Evolutionary conservation across 2,329 filamentous ascomycete genomes (phyloP), one percentile per base, ranked within the genome.

Genomic region (Neonectria magnoliae): DNA sequence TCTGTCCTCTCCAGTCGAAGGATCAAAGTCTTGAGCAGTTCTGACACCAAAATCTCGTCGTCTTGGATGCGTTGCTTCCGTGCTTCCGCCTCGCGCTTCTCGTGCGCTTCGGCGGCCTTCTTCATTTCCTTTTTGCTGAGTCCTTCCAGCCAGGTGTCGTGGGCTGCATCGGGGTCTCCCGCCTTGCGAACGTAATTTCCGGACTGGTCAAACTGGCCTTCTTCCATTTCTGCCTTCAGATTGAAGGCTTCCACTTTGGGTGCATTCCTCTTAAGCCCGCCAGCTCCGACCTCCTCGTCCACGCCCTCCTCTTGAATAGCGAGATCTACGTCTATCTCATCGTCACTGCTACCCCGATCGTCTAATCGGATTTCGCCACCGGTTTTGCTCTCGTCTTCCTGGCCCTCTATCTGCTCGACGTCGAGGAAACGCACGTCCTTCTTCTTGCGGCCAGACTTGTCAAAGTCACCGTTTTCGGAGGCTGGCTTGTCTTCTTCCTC

Each of bases 181-280:
- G 94, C 94, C 78, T 97, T 97, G 61, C 96, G 89, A 48, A 99
- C 89, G 77, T 90, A 99, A 78, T 98, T 99, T 10, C 95, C 95
- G 1, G 90, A 83, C 71, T 96, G 92, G 76, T 99, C 96, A 74
- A 98, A 99, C 11, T 90, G 87, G 1, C 96, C 96, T 71, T 98
- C 95, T 75, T 98, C 94, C 77, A 97, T 90, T 78, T 99, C 96
- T 13, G 88, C 83, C 64, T 88, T 90, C 85, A 99, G 92, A 76
- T 99, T 98, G 85, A 99, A 99, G 3, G 95, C 95, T 78, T 98
- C 96, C 6, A 99, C 86, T 77, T 96, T 93, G 2, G 96, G 96
- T 2, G 96, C 96, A 78, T 98, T 93, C 73, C 90, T 92, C 82
- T 98, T 98, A 72, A 97, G 91, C 2, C 92, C 92, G 14, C 96